Percentiles rank a stretch among this genome's conserved stretches.
Evolutionary conservation across 192 early-diverging fungal species (phyloP).

Genomic region (Linnemannia hyalina): DNA sequence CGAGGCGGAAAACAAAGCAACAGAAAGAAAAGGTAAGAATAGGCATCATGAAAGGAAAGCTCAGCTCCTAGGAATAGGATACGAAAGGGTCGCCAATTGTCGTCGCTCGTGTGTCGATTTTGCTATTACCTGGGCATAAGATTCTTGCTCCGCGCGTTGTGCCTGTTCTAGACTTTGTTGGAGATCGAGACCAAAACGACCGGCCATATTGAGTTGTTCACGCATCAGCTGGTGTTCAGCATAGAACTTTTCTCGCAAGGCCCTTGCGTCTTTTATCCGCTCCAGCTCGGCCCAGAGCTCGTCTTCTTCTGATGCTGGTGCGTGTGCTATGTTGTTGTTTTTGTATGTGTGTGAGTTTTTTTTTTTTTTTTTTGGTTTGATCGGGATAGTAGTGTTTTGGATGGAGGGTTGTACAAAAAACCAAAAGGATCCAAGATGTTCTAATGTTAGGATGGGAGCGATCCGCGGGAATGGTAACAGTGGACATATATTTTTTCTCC

Average conservation of each 20-base stretch:
- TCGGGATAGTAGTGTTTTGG: too few species aligned
- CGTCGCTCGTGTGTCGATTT: conserved; percentile 10
- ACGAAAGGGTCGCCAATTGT: not conserved
- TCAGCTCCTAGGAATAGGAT: not conserved
- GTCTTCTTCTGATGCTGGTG: conserved; percentile 32
- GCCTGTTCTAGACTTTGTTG: conserved; percentile 58
- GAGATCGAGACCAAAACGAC: conserved; percentile 66
- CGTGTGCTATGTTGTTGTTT: conserved; percentile 17
- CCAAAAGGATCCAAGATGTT: not conserved
- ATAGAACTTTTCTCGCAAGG: conserved; percentile 61
- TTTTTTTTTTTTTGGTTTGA: not conserved
- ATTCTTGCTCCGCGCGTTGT: conserved; percentile 62
- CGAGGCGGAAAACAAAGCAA: not conserved
- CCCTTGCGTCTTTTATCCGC: conserved; percentile 27
- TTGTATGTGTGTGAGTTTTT: not conserved
- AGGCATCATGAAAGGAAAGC: not conserved
- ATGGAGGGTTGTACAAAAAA: too few species aligned
- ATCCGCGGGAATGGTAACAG: not conserved
- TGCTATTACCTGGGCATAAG: conserved; percentile 45
- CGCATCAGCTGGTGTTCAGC: conserved; percentile 63
- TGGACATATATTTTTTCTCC: not conserved
- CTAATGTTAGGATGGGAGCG: conserved; percentile 11
- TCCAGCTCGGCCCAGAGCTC: conserved; percentile 37
- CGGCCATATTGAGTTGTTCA: conserved; percentile 69
- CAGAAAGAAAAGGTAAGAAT: conserved; percentile 8